phyloP scores from a whole-genome alignment of 345 rosid genomes.

The Conringia planisiliqua region DNA sequence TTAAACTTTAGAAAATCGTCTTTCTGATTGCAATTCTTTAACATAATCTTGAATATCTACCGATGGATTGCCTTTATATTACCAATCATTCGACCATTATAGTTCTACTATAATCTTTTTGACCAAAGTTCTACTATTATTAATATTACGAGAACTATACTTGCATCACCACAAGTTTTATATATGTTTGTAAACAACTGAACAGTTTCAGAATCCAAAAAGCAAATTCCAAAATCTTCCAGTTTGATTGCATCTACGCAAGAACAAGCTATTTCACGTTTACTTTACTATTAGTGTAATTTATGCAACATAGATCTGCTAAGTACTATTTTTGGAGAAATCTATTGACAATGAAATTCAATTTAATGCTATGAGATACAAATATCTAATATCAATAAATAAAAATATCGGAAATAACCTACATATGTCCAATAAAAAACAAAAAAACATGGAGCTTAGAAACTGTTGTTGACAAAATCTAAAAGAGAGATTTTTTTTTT shows the following conservation, averaged over 20 bases:
- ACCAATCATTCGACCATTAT: conserved; percentile 7
- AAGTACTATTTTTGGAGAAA: not conserved
- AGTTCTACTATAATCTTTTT: not conserved
- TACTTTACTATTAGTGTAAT: not conserved
- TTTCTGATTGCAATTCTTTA: not conserved
- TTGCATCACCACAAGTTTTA: not conserved
- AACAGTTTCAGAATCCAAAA: not conserved
- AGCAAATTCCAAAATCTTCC: not conserved
- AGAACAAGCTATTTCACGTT: not conserved
- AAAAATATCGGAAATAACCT: not conserved
- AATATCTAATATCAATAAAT: not conserved
- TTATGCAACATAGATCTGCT: not conserved
- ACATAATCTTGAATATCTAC: not conserved
- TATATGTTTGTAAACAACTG: not conserved
- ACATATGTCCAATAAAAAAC: not conserved
- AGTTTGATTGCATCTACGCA: not conserved
- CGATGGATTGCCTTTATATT: not conserved
- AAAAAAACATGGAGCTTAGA: not conserved
- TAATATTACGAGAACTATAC: not conserved
- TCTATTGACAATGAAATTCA: not conserved
- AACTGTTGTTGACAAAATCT: not conserved
- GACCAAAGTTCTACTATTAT: not conserved
- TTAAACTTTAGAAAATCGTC: not conserved
- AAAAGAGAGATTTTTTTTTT: not conserved
- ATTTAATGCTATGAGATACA: not conserved